Evolutionary conservation across 73 alveolate genomes (phyloP), one percentile per base, ranked within the genome.

Genomic region (Uronychia setigera): DNA sequence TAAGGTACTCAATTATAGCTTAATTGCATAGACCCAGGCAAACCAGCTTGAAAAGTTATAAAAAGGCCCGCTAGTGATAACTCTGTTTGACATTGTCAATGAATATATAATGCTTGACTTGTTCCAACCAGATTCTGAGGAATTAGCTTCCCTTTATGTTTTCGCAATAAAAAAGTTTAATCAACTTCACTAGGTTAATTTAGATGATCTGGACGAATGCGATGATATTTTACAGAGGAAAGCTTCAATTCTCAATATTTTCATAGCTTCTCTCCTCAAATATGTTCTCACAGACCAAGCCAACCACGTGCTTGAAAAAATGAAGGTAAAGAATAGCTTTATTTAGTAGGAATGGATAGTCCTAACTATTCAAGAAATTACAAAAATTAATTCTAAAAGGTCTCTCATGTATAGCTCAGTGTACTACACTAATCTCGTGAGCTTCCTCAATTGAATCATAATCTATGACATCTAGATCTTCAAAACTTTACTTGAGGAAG

Each of bases 381-480:
- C 67, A 5, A 46, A 46, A 11, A 11, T 46, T 5, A 46, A 19
- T 19, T 46, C 67, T 19, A 46, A 46, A 46, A 5, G 67, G n/a
- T 46, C 34, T 29, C 79, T 77, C 46, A 83, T 86, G 26, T 35
- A 35, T 0, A 77, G 80, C 19, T 85, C 91, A 1, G 79, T 31
- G 28, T 85, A 74, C 86, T 85, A 77, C 79, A 77, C 91, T 0
- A 74, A 85, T 27, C 79, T 79, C 26, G 1, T 85, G 28, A 85
- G 86, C 0, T 85, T 31, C 57, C 1, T 85, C 27, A 85, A 85
- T 34, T 77, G 91, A 32, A n/a, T 34, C 1, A 46, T 85, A 31
- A 33, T 78, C 35, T 25, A 74, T 9, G 46, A 85, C 46, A 13
- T 58, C 34, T 75, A 35, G 29, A 35, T 77, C 77, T 77, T 85